Base-by-base conservation (phyloP, 805 yeast genomes). In the Candida orba region DNA sequence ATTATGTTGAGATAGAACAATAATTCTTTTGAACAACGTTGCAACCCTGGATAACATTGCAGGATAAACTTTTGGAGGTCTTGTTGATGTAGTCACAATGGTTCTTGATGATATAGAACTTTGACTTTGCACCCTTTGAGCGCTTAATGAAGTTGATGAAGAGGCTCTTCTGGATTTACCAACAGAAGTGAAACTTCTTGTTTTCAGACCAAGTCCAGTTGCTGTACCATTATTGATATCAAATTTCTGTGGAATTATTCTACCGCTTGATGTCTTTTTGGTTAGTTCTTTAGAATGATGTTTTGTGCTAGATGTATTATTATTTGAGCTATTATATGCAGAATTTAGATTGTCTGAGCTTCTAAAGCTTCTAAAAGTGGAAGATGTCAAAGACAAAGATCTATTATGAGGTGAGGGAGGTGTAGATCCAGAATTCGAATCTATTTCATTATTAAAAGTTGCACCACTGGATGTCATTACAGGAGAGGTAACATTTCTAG, bases 31-130 rank as follows among this genome's bases (percentile, higher is more conserved):
- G 63, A 91, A 88, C 22, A 78, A 74, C 20, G 72, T 75, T 1
- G 97, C 95, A 15, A 93, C 98, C 40, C 79, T 72, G 5, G 96
- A 87, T 17, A 93, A 67, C 56, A 87, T 54, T 1, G 99, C 98
- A 2, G 98, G 96, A 60, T 93, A 89, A 3, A 89, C 90, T 17
- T 74, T 67, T 7, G 96, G 95, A 44, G 75, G 65, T 46, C 59
- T 64, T 10, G 57, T 47, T 1, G 65, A 53, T 8, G 80, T 65
- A 1, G 79, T 65, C 13, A 74, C 68, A 33, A 76, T 62, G 0
- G 84, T 71, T 47, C 71, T 69, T 23, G 59, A 51, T 8, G 56
- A 40, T 41, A 55, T 40, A 8, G 58, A 52, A 27, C 50, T 50
- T 8, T 50, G 40, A 31, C 54, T 49, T n/a, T 59, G 52, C 1